Conservation (phyloP, 116 monocot genomes). For the Thalassia testudinum region DNA sequence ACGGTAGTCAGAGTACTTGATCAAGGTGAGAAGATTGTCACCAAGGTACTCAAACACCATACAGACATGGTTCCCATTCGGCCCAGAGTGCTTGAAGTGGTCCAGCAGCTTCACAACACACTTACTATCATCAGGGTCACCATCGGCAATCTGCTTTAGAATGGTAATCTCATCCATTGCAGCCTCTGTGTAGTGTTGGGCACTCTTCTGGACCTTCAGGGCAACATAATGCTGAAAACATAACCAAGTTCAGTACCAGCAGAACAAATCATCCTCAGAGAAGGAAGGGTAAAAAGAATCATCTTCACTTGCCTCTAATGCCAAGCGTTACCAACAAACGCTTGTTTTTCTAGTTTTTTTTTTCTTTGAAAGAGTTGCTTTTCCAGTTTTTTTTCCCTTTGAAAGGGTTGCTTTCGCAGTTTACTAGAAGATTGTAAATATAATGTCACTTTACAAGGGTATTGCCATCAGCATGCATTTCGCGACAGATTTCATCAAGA, state of each 20-base stretch:
- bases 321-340: too few species aligned
- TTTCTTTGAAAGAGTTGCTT: too few species aligned
- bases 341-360: too few species aligned
- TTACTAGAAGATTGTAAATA: too few species aligned
- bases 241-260: neutral
- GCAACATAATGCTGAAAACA: conserved; percentile 78
- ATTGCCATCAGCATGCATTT: too few species aligned
- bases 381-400: too few species aligned
- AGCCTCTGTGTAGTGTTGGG: conserved; percentile 93
- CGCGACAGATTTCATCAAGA: too few species aligned
- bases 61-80: conserved; percentile 88
- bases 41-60: conserved; percentile 97
- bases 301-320: too few species aligned
- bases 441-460: too few species aligned
- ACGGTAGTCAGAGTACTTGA: conserved; percentile 79
- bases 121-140: conserved; percentile 44
- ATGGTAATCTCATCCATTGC: conserved; percentile 99
- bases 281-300: too few species aligned
- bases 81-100: conserved; percentile 93
- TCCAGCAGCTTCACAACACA: conserved; percentile 97
- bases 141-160: conserved; percentile 87
- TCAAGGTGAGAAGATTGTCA: conserved; percentile 78
- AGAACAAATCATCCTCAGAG: conserved; percentile 8
- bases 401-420: too few species aligned
- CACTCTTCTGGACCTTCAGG: conserved; percentile 96